Percentiles rank a stretch among this genome's conserved stretches.
These are phyloP conservation scores for Pouteria glomerata DNA, from an alignment of 148 eudicot species.

Conservation along the genomic window DNA sequence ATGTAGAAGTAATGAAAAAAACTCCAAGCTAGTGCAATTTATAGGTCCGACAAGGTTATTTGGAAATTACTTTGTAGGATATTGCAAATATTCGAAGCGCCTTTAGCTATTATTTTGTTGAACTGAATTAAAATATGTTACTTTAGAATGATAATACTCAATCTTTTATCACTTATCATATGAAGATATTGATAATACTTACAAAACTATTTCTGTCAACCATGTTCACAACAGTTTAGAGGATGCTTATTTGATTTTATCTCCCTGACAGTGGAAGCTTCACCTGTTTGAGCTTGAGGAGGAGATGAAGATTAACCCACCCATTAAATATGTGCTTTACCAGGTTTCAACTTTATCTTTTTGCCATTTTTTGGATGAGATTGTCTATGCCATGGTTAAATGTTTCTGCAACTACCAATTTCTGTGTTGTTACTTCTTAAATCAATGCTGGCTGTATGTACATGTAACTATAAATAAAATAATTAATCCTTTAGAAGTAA, in stretches of 20 bases:
- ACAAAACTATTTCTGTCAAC: not conserved
- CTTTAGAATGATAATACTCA: not conserved
- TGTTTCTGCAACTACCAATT: not conserved
- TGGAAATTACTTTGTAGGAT: not conserved
- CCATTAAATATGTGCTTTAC: constrained; percentile 72
- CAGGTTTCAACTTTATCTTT: constrained; percentile 38
- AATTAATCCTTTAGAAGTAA: no score
- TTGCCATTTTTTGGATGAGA: not conserved
- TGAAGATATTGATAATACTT: no score
- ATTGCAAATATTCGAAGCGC: not conserved
- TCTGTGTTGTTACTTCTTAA: not conserved
- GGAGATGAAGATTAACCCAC: constrained; percentile 74
- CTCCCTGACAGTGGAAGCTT: constrained; percentile 73
- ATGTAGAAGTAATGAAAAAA: no score
- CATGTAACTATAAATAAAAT: not conserved
- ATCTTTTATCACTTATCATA: not conserved
- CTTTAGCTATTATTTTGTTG: not conserved
- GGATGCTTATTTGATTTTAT: constrained; percentile 3
- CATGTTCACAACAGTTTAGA: not conserved
- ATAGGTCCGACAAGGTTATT: not conserved
- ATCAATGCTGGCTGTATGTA: not conserved
- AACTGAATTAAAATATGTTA: not conserved
- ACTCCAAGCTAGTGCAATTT: no score
- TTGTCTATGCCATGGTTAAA: not conserved
- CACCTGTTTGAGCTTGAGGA: constrained; percentile 93